Evolutionary conservation across 2,329 filamentous ascomycete species (phyloP), one percentile per base, ranked within the genome.

Genomic region (Colletotrichum higginsianum): DNA sequence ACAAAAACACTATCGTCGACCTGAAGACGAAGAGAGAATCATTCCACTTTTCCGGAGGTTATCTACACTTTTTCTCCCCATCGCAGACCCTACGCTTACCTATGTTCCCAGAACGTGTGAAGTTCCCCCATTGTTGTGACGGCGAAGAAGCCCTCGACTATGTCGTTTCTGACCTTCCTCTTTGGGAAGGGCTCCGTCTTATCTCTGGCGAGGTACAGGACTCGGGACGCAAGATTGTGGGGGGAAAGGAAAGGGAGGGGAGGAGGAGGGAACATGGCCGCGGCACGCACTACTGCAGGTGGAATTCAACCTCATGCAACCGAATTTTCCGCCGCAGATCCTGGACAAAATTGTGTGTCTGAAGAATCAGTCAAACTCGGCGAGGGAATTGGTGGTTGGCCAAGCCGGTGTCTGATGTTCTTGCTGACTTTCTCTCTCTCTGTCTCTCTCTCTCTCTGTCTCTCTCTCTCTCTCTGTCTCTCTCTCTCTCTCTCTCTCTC

Each of bases 241-340:
- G 56, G 64, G 53, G 26, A 5, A 2, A 7, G 26, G 26, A 2
- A 30, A 30, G 26, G 26, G 26, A 30, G 4, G 26, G 4, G 26
- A 30, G 26, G 26, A 26, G 26, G 26, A 26, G 26, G 26, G 26
- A 30, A 30, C 26, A 30, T 30, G 26, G 26, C 26, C 26, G 26
- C 5, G 46, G 52, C 44, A 42, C 44, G 52, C 58, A 49, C 65
- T 72, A 60, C 68, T 69, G 69, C 65, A 72, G 58, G 69, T 72
- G 65, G 60, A 72, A 63, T 69, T 46, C 47, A 47, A 60, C 65
- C 15, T 55, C 69, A 35, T 30, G 26, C 52, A 50, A 38, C 46
- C 46, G 9, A 23, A 13, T 13, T 15, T 66, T 30, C 44, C 49
- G 67, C 55, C 62, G 55, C 62, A 66, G 38, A n/a, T 70, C 61